These are phyloP conservation scores for Lactarius deliciosus DNA, from an alignment of 768 basidiomycete species.

Conservation along the genomic window DNA sequence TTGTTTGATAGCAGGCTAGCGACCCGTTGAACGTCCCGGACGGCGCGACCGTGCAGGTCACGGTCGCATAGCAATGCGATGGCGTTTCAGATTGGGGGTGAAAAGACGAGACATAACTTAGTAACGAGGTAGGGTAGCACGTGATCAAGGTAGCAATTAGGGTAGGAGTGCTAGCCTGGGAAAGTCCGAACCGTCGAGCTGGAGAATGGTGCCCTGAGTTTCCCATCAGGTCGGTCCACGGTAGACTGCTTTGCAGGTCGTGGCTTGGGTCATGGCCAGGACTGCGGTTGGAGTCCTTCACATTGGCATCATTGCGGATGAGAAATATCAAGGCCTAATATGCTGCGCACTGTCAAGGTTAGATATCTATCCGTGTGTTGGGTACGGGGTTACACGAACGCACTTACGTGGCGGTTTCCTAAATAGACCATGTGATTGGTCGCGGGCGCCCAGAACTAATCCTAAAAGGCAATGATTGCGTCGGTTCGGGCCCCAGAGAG, in stretches of 20 bases:
- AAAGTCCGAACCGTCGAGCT: background rate
- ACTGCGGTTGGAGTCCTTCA: background rate
- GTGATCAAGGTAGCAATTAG: slow-evolving; percentile 5
- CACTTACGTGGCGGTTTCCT: slow-evolving; percentile 13
- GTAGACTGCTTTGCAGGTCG: background rate
- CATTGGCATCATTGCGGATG: background rate
- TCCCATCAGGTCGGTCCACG: background rate
- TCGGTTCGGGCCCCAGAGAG: slow-evolving; percentile 9
- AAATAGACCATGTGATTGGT: slow-evolving; percentile 5
- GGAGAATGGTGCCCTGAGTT: slow-evolving; percentile 10
- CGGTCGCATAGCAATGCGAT: slow-evolving; percentile 26
- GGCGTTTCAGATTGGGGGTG: slow-evolving; percentile 17
- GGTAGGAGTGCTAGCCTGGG: background rate
- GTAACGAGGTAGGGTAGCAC: background rate
- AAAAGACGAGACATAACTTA: background rate
- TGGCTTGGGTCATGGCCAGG: background rate
- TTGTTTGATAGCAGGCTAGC: background rate
- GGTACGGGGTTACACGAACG: background rate
- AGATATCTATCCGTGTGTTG: background rate
- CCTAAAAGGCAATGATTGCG: background rate
- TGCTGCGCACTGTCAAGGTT: background rate
- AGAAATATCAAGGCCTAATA: background rate
- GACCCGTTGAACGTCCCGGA: slow-evolving; percentile 1
- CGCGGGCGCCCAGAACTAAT: background rate
- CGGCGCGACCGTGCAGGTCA: background rate